A percentile compares a stretch with the other conserved stretches of the same genome.
Evolutionary conservation across 2,329 filamentous ascomycete species (phyloP).

Genomic region (Dichotomopilus funicola): DNA sequence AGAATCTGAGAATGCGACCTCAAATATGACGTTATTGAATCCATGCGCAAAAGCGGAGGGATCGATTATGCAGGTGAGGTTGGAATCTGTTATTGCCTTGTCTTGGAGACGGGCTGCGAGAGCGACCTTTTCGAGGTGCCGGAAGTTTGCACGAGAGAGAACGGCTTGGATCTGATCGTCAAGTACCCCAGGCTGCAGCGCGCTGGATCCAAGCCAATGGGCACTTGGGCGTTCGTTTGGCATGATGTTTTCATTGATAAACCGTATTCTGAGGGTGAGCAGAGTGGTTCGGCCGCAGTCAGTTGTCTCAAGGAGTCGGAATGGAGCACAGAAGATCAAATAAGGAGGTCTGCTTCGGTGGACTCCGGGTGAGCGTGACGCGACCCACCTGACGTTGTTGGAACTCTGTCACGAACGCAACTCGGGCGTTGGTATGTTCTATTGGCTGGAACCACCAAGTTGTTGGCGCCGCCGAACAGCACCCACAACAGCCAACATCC

Average conservation of each 20-base stretch:
- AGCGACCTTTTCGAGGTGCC: neutral
- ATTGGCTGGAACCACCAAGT: too few species aligned
- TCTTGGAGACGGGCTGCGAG: neutral
- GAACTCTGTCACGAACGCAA: too few species aligned
- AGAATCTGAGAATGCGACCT: conserved; percentile 26
- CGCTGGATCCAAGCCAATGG: neutral
- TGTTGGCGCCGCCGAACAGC: too few species aligned
- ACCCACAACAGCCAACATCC: too few species aligned
- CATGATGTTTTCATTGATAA: neutral
- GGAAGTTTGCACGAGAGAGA: neutral
- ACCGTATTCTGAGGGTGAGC: too few species aligned
- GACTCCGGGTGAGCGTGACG: too few species aligned
- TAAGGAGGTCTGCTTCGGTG: too few species aligned
- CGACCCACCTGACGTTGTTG: too few species aligned
- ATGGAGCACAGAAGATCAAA: too few species aligned
- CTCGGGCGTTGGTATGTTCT: too few species aligned
- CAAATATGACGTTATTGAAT: conserved; percentile 25
- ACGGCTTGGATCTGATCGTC: neutral
- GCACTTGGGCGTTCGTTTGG: neutral
- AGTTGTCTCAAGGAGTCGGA: too few species aligned
- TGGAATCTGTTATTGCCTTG: neutral
- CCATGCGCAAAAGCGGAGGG: conserved; percentile 5
- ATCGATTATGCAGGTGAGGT: neutral
- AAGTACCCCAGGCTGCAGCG: neutral
- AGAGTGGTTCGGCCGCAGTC: too few species aligned